A percentile compares a stretch with the other conserved stretches of the same genome.
phyloP scores from a whole-genome alignment of 1,284 basidiomycete genomes.

The Cystobasidiaceae sp. region DNA sequence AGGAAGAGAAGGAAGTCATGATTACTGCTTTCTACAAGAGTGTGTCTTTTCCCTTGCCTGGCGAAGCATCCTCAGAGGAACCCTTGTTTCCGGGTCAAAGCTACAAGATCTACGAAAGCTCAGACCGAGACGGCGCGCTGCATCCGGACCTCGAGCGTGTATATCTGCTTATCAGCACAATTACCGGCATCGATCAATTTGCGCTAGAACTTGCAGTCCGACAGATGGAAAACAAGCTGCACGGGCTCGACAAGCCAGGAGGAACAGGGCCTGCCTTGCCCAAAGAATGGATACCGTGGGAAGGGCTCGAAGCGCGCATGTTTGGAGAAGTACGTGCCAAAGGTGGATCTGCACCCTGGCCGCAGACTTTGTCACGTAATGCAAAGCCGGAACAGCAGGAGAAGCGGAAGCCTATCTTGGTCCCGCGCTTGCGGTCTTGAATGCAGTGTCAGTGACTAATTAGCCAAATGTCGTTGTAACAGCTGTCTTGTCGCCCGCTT shows the following conservation, averaged over 20 bases:
- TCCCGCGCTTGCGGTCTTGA: background rate
- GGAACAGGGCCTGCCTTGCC: background rate
- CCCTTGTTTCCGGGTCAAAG: conserved; percentile 22
- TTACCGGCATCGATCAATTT: background rate
- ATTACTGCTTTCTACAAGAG: conserved; percentile 5
- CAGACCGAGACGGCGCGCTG: conserved; percentile 4
- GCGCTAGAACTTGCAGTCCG: background rate
- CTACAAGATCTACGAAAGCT: conserved; percentile 8
- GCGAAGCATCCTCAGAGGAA: conserved; percentile 4
- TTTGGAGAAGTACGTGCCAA: background rate
- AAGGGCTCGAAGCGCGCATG: background rate
- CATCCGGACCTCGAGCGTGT: conserved; percentile 6
- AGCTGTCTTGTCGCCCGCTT: too few relatives aligned
- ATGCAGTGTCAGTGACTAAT: background rate
- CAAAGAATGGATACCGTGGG: background rate
- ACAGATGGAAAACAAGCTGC: background rate
- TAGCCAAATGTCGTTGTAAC: too few relatives aligned
- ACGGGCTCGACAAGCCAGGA: background rate
- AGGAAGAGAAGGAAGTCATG: background rate
- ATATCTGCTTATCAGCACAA: background rate
- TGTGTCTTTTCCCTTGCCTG: conserved; percentile 10
- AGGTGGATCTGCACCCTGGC: background rate
- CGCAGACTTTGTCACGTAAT: background rate
- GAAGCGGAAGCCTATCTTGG: background rate
- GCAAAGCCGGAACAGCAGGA: background rate